Percentiles rank a stretch among this genome's conserved stretches.
These are phyloP conservation scores for Acidomyces sp. DNA, from an alignment of 495 filamentous ascomycete genomes.

Conservation along the genomic window DNA sequence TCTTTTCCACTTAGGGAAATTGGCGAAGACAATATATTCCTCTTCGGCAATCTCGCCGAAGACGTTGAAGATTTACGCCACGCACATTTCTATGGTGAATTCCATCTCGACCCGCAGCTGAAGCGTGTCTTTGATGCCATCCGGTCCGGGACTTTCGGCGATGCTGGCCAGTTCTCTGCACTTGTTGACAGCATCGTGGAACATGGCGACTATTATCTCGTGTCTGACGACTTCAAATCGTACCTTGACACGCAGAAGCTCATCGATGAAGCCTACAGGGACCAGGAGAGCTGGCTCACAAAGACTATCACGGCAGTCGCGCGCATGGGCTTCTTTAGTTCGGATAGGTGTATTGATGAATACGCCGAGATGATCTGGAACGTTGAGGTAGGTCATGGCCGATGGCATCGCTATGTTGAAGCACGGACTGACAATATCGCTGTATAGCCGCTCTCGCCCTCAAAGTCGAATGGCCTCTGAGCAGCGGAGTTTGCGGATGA, in stretches of 20 bases:
- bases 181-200: constrained; percentile 72
- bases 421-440: no score
- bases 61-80: constrained; percentile 95
- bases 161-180: constrained; percentile 58
- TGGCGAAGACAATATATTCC: constrained; percentile 91
- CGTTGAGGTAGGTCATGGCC: no score
- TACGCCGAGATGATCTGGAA: constrained; percentile 98
- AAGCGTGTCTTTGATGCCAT: constrained; percentile 72
- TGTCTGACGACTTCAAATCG: constrained; percentile 89
- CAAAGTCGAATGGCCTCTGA: no score
- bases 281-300: constrained; percentile 81
- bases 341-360: constrained; percentile 93
- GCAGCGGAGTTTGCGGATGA: no score
- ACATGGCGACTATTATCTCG: constrained; percentile 94
- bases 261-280: constrained; percentile 78
- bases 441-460: no score
- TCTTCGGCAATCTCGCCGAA: constrained; percentile 92
- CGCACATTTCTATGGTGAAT: constrained; percentile 67
- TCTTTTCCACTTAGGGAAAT: constrained; percentile 98
- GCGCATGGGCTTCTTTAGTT: constrained; percentile 94
- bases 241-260: constrained; percentile 81
- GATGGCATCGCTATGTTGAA: no score
- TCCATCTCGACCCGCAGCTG: constrained; percentile 64
- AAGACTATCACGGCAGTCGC: constrained; percentile 81
- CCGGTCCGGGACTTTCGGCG: constrained; percentile 62